A percentile compares a stretch with the other conserved stretches of the same genome.
Conservation (phyloP, 179 eudicot genomes). For the Kewa caespitosa region DNA sequence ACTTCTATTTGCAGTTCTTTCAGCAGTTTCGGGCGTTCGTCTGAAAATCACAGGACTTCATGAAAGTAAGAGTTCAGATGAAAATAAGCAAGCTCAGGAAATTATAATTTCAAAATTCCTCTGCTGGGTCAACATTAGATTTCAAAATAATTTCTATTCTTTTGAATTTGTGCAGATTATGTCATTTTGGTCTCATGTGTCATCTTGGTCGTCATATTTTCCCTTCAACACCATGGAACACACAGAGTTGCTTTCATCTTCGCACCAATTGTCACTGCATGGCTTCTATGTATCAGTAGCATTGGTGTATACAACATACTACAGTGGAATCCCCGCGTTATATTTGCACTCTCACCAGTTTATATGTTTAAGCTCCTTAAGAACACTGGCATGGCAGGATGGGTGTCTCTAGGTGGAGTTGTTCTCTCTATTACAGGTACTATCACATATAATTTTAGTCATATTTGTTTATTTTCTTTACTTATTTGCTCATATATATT, state of each 20-base stretch:
- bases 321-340: slow-evolving; percentile 53
- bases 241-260: slow-evolving; percentile 56
- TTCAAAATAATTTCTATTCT: not conserved
- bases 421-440: slow-evolving; percentile 79
- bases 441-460: not conserved
- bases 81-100: not conserved
- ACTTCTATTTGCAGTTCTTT: slow-evolving; percentile 43
- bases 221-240: slow-evolving; percentile 61
- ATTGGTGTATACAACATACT: slow-evolving; percentile 58
- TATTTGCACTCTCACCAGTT: slow-evolving; percentile 56
- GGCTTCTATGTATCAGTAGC: slow-evolving; percentile 54
- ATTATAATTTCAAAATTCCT: not conserved
- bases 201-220: slow-evolving; percentile 51
- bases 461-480: not conserved
- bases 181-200: slow-evolving; percentile 44
- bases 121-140: not conserved
- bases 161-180: slow-evolving; percentile 48
- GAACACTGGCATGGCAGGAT: slow-evolving; percentile 55
- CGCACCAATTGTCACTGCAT: slow-evolving; percentile 55
- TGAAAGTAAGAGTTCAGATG: slow-evolving; percentile 37
- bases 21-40: slow-evolving; percentile 59
- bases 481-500: not conserved
- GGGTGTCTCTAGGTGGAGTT: slow-evolving; percentile 73
- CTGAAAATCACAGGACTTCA: slow-evolving; percentile 51
- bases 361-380: slow-evolving; percentile 59